phyloP scores from a whole-genome alignment of 108 stramenopile genomes.

The Fragilariopsis cylindrus region DNA sequence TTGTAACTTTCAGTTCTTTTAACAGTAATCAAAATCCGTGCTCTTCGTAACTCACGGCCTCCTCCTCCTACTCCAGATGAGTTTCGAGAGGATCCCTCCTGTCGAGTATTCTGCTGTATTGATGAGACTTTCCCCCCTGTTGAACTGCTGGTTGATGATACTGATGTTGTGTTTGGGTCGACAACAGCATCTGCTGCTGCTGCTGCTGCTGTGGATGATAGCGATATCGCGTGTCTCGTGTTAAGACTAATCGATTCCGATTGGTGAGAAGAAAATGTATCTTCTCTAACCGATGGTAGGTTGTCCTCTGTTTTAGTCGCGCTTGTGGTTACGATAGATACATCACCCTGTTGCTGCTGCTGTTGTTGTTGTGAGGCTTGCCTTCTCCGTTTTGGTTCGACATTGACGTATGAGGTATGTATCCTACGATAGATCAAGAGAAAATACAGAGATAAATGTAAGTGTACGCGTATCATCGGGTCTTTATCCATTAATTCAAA shows the following conservation, averaged over 20 bases:
- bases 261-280: too few species aligned
- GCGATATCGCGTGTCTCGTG: too few species aligned
- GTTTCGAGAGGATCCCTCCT: neutral
- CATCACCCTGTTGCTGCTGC: neutral
- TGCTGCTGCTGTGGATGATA: too few species aligned
- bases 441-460: neutral
- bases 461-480: neutral
- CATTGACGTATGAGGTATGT: slow-evolving; percentile 15
- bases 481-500: too few species aligned
- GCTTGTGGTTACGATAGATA: too few species aligned
- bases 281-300: too few species aligned
- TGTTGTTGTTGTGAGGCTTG: neutral
- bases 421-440: neutral
- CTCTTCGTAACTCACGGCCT: slow-evolving; percentile 63
- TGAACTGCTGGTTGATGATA: too few species aligned
- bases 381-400: neutral
- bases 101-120: slow-evolving; percentile 3
- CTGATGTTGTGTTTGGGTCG: too few species aligned
- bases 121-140: neutral
- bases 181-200: too few species aligned
- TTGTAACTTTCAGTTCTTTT: slow-evolving; percentile 71
- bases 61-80: neutral
- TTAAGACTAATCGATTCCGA: too few species aligned
- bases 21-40: slow-evolving; percentile 80
- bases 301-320: too few species aligned